Evolutionary conservation across 2,329 filamentous ascomycete genomes (phyloP).

Genomic region (Pseudogymnoascus sp.): DNA sequence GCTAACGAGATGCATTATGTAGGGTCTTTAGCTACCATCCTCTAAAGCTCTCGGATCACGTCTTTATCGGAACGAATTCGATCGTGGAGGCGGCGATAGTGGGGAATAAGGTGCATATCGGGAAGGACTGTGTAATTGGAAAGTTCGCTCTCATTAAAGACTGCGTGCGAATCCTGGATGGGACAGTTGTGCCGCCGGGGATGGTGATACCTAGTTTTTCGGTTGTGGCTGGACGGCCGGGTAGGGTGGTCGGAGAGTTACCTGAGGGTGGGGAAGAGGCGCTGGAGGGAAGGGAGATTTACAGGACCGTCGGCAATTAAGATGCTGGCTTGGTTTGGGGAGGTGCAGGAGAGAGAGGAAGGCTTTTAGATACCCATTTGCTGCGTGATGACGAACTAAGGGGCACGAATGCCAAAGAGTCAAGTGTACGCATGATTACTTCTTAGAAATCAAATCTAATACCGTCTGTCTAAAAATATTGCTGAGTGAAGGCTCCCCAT

Average conservation of each 20-base stretch:
- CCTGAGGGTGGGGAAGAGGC: conserved; percentile 60
- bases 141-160: conserved; percentile 91
- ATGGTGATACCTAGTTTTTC: conserved; percentile 92
- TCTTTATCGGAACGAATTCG: conserved; percentile 70
- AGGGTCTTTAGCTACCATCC: conserved; percentile 71
- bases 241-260: conserved; percentile 72
- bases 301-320: conserved; percentile 53
- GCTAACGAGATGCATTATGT: conserved; percentile 7
- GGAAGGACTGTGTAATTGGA: conserved; percentile 66
- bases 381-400: neutral
- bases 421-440: neutral
- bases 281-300: conserved; percentile 56
- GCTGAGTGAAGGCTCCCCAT: neutral
- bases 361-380: conserved; percentile 3
- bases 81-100: conserved; percentile 78
- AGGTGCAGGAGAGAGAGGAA: neutral
- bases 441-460: neutral
- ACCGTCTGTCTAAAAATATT: neutral
- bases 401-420: neutral
- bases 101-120: conserved; percentile 80
- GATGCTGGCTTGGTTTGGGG: neutral
- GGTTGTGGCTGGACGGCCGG: conserved; percentile 78
- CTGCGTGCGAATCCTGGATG: conserved; percentile 79
- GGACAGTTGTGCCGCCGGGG: conserved; percentile 71
- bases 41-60: conserved; percentile 88